phyloP scores from a whole-genome alignment of 2,329 filamentous ascomycete genomes.

The Claviceps arundinis region DNA sequence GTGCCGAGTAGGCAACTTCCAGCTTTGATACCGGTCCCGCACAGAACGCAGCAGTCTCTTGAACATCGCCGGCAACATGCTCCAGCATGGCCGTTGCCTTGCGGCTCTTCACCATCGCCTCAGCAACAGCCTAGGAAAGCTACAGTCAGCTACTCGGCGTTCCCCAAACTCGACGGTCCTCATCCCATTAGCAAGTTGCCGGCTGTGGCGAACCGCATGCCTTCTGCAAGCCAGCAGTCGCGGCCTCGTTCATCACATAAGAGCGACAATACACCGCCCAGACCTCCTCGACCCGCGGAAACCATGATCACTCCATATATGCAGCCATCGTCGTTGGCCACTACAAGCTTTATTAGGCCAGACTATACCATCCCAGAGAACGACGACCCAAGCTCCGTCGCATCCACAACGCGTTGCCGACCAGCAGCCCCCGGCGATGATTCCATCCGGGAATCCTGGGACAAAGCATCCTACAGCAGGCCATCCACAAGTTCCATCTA shows the following conservation, averaged over 20 bases:
- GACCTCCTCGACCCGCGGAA: conserved; percentile 18
- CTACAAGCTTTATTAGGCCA: conserved; percentile 1
- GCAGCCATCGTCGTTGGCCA: conserved; percentile 3
- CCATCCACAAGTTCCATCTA: conserved; percentile 8
- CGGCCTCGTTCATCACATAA: background rate
- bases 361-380: background rate
- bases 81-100: conserved; percentile 15
- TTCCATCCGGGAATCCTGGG: background rate
- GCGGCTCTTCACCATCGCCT: conserved; percentile 5
- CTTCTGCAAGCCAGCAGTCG: conserved; percentile 1
- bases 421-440: background rate
- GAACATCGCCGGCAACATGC: conserved; percentile 7
- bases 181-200: conserved; percentile 2
- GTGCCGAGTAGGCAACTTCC: conserved; percentile 18
- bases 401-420: conserved; percentile 8
- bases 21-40: conserved; percentile 18
- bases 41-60: conserved; percentile 5
- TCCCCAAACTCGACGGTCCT: conserved; percentile 21
- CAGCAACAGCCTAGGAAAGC: conserved; percentile 10
- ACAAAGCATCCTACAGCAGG: background rate
- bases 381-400: conserved; percentile 1
- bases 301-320: conserved; percentile 13
- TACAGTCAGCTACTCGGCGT: conserved; percentile 26
- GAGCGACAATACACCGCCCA: conserved; percentile 11
- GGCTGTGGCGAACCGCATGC: background rate